Conservation (phyloP, 805 yeast genomes). For the Debaryomyces castellii region DNA sequence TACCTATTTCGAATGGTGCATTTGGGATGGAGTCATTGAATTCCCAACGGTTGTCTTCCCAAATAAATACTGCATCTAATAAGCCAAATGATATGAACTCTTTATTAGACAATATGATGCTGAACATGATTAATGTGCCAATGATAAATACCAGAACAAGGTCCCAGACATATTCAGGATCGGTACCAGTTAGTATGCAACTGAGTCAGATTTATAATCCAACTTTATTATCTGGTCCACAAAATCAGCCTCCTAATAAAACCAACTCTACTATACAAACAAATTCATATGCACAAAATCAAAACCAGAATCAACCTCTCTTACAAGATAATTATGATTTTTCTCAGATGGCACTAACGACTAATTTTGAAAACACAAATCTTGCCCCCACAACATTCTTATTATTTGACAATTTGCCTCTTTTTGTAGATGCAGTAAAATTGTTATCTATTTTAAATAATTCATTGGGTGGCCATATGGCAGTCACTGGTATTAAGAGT, state of each 20-base stretch:
- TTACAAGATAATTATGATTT: slow-evolving; percentile 61
- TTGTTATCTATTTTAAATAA: slow-evolving; percentile 24
- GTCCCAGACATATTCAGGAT: slow-evolving; percentile 43
- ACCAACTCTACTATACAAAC: neutral
- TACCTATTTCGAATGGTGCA: slow-evolving; percentile 10
- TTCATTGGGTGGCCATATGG: slow-evolving; percentile 17
- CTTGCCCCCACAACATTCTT: slow-evolving; percentile 77
- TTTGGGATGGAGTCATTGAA: slow-evolving; percentile 12
- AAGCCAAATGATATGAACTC: slow-evolving; percentile 26
- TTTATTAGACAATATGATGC: slow-evolving; percentile 32
- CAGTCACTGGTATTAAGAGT: slow-evolving; percentile 15
- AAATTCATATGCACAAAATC: slow-evolving; percentile 1
- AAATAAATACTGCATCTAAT: slow-evolving; percentile 17
- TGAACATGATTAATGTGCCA: slow-evolving; percentile 16
- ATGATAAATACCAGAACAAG: slow-evolving; percentile 25
- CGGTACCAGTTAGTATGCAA: slow-evolving; percentile 18
- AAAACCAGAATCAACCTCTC: slow-evolving; percentile 17
- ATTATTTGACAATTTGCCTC: slow-evolving; percentile 79
- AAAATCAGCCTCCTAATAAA: slow-evolving; percentile 5
- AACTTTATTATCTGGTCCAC: slow-evolving; percentile 6
- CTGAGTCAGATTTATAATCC: slow-evolving; percentile 1
- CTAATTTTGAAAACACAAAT: slow-evolving; percentile 67
- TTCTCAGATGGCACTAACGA: slow-evolving; percentile 57
- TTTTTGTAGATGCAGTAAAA: slow-evolving; percentile 54
- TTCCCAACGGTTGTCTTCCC: slow-evolving; percentile 19